phyloP scores from a whole-genome alignment of 2,329 filamentous ascomycete species.

The Paraconiothyrium sp. region DNA sequence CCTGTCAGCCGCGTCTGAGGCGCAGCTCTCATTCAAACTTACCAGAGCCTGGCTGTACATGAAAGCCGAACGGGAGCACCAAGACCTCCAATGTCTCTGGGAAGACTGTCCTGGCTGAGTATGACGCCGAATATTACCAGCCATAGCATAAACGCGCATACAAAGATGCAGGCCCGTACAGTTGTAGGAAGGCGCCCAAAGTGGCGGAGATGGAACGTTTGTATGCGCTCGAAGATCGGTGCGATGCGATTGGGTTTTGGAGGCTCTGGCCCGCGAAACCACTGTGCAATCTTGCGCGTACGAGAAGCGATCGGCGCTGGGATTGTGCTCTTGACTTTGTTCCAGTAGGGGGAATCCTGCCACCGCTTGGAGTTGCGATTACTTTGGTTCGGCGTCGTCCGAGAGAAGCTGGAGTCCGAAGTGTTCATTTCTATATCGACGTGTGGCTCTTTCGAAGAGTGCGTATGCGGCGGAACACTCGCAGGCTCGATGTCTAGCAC shows the following conservation, averaged over 20 bases:
- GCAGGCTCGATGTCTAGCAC: constrained; percentile 18
- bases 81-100: constrained; percentile 71
- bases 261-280: constrained; percentile 58
- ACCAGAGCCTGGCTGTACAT: constrained; percentile 76
- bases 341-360: constrained; percentile 17
- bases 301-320: constrained; percentile 30
- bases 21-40: constrained; percentile 24
- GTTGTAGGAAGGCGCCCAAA: constrained; percentile 67
- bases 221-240: constrained; percentile 69
- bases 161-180: constrained; percentile 65
- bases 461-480: constrained; percentile 5
- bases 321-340: constrained; percentile 21
- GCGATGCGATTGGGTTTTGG: constrained; percentile 54
- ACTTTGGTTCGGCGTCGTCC: constrained; percentile 5
- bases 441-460: neutral
- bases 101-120: constrained; percentile 67
- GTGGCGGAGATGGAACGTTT: constrained; percentile 70
- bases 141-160: constrained; percentile 71
- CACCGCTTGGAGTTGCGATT: constrained; percentile 19
- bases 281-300: constrained; percentile 44
- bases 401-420: neutral
- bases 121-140: constrained; percentile 73
- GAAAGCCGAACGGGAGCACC: constrained; percentile 72
- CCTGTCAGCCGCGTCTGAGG: constrained; percentile 17
- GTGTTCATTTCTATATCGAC: neutral